These are phyloP conservation scores for Rhinocladiella similis DNA, from an alignment of 2,329 filamentous ascomycete species.

Conservation along the genomic window DNA sequence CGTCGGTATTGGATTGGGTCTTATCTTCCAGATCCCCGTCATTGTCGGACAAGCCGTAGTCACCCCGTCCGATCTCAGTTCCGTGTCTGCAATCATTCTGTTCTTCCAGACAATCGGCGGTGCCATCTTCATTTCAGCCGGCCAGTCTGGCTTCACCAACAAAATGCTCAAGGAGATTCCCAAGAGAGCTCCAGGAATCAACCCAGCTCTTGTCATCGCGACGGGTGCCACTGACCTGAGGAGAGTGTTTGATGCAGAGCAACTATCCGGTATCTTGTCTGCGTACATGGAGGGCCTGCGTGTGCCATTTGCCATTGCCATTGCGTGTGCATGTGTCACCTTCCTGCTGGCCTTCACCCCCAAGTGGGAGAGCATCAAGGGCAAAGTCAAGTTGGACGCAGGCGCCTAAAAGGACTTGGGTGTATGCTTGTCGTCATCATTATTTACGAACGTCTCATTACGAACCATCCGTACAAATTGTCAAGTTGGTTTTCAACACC, in stretches of 20 bases:
- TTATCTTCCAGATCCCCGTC: slow-evolving; percentile 34
- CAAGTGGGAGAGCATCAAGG: slow-evolving; percentile 30
- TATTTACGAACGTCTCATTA: not conserved
- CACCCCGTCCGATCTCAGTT: slow-evolving; percentile 32
- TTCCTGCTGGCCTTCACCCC: slow-evolving; percentile 25
- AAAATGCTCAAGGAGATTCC: slow-evolving; percentile 31
- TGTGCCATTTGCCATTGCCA: slow-evolving; percentile 27
- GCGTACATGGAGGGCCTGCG: slow-evolving; percentile 38
- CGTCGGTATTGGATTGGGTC: slow-evolving; percentile 32
- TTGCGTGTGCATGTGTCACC: slow-evolving; percentile 24
- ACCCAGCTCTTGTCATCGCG: slow-evolving; percentile 30
- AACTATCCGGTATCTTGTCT: slow-evolving; percentile 31
- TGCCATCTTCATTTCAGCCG: slow-evolving; percentile 35
- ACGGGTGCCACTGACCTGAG: slow-evolving; percentile 37
- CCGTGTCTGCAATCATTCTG: slow-evolving; percentile 31
- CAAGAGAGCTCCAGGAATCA: slow-evolving; percentile 29
- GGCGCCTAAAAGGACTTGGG: slow-evolving; percentile 5
- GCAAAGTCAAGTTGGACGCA: slow-evolving; percentile 25
- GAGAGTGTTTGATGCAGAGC: slow-evolving; percentile 28
- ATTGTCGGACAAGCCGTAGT: slow-evolving; percentile 32
- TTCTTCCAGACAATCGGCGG: slow-evolving; percentile 36
- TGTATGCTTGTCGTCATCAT: too few species aligned
- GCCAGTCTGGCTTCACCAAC: slow-evolving; percentile 38
- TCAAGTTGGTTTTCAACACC: too few species aligned
- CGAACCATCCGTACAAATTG: not conserved